Evolutionary conservation across 768 basidiomycete species (phyloP), one percentile per base, ranked within the genome.

Genomic region (Rhizopogon salebrosus): DNA sequence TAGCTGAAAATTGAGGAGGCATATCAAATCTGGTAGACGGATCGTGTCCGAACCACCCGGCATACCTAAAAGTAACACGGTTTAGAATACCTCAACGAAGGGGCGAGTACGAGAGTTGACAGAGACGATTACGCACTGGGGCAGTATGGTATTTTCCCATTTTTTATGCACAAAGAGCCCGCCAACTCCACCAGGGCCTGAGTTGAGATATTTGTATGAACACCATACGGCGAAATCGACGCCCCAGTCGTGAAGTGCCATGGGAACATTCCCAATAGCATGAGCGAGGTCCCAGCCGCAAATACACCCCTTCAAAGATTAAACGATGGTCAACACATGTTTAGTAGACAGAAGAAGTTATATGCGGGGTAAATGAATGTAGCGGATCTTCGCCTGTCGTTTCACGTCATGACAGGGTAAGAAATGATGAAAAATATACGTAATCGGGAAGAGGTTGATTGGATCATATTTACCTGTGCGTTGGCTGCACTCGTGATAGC

Each of bases 191-290:
- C 95, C 95, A 10, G 97, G 94, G 5, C 95, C 92, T 16, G 94
- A 88, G 72, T 98, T 98, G 54, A 98, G 80, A 67, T 98, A 99
- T 72, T 91, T 98, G 80, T 98, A 99, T 29, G 93, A 89, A 69
- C 97, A 99, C 92, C 95, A 98, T 34, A 95, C 95, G 3, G 95
- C 97, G 66, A 98, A 98, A 69, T 99, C 97, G 60, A 92, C 88
- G 59, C 81, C 75, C 95, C 97, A 99, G 54, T 93, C 89, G 67
- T 95, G 92, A 58, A 99, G 74, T 43, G 80, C 75, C 60, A 95
- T 70, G 35, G 91, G 89, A 34, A 98, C 92, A 69, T 99, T 99
- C 43, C 95, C 97, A 41, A 86, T 80, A 6, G 89, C 95, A 69
- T 99, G 97, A 7, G 97, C 97, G 14, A 98, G 83, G 74, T 99